A percentile compares a stretch with the other conserved stretches of the same genome.
Conservation (phyloP, 768 basidiomycete genomes). For the Galerina sulciceps region DNA sequence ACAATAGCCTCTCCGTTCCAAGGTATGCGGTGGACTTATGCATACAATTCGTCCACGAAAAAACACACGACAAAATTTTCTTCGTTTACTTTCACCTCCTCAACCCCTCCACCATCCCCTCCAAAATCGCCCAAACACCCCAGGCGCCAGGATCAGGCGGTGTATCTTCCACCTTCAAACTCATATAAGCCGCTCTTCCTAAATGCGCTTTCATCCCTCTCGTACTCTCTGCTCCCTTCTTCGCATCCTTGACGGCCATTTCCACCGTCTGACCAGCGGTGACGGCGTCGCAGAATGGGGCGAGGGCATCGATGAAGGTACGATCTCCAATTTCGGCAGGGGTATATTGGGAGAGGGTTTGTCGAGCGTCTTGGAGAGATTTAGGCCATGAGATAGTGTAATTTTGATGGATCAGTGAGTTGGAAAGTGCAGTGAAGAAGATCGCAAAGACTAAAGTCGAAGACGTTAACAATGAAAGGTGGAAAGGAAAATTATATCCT, state of each 20-base stretch:
- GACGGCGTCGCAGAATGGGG: conserved; percentile 45
- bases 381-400: background rate
- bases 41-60: too few relatives aligned
- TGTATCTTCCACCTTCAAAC: conserved; percentile 27
- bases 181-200: conserved; percentile 56
- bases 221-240: conserved; percentile 50
- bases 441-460: too few relatives aligned
- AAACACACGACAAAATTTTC: too few relatives aligned
- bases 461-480: too few relatives aligned
- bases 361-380: conserved; percentile 28
- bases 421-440: too few relatives aligned
- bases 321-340: conserved; percentile 58
- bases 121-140: conserved; percentile 47
- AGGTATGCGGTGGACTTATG: too few relatives aligned
- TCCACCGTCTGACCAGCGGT: conserved; percentile 22
- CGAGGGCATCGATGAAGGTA: conserved; percentile 58
- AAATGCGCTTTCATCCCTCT: conserved; percentile 49
- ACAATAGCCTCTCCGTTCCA: too few relatives aligned
- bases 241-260: conserved; percentile 39
- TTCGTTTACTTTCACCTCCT: background rate
- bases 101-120: conserved; percentile 38
- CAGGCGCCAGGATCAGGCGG: conserved; percentile 62
- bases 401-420: too few relatives aligned
- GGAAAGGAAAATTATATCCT: too few relatives aligned
- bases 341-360: conserved; percentile 43